Evolutionary conservation across 176 grass and related monocot species (phyloP).

Genomic region (Oryza punctata): DNA sequence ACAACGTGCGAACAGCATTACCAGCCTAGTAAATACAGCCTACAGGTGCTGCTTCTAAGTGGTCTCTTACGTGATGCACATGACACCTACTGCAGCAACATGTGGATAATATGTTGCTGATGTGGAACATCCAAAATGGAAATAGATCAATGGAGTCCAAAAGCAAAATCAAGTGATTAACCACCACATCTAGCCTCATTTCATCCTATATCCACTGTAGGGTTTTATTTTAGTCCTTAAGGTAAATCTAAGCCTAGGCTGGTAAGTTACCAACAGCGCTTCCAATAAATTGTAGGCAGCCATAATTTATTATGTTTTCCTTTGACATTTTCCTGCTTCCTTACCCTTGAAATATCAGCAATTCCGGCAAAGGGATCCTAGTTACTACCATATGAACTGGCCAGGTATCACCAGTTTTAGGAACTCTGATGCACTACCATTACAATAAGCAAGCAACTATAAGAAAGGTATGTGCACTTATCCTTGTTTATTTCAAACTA

Average conservation of each 20-base stretch:
- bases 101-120: not conserved
- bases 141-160: not conserved
- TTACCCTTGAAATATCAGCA: not conserved
- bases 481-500: not conserved
- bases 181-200: not conserved
- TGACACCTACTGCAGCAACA: not conserved
- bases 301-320: not conserved
- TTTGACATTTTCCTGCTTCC: not conserved
- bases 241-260: not conserved
- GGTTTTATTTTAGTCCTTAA: not conserved
- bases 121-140: not conserved
- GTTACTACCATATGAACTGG: not conserved
- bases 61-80: not conserved
- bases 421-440: too few relatives aligned
- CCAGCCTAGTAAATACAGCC: not conserved
- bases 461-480: not conserved
- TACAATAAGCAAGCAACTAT: not conserved
- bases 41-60: not conserved
- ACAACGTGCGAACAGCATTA: too few relatives aligned
- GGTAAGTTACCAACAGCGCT: not conserved
- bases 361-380: not conserved
- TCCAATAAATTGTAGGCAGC: not conserved
- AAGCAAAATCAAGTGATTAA: not conserved
- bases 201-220: not conserved
- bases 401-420: too few relatives aligned